A percentile compares a stretch with the other conserved stretches of the same genome.
Evolutionary conservation across 768 basidiomycete genomes (phyloP).

Genomic region (Podaxis pistillaris): DNA sequence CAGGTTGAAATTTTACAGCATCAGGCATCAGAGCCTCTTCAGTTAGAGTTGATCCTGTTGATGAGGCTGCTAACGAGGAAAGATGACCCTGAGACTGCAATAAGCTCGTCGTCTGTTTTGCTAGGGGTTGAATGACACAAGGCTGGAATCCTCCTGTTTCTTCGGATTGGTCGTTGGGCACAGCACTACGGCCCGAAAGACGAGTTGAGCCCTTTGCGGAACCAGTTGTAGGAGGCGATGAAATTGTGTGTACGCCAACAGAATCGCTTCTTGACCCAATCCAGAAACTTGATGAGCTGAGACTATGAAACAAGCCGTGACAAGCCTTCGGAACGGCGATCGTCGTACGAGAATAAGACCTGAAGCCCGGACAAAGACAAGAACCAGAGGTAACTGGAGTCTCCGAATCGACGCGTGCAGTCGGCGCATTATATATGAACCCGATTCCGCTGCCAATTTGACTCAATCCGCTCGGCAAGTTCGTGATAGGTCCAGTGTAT

Average conservation of each 20-base stretch:
- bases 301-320: conserved; percentile 21
- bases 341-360: conserved; percentile 12
- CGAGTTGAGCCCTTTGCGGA: neutral
- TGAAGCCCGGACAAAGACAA: conserved; percentile 8
- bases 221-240: neutral
- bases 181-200: neutral
- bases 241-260: neutral
- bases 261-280: conserved; percentile 10
- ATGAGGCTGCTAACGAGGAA: conserved; percentile 1
- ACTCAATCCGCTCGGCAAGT: conserved; percentile 45
- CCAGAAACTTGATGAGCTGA: conserved; percentile 19
- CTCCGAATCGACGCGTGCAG: conserved; percentile 11
- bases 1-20: neutral
- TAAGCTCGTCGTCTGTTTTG: neutral
- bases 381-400: neutral
- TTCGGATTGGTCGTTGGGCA: neutral
- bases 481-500: conserved; percentile 25
- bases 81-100: neutral
- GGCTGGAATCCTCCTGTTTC: neutral
- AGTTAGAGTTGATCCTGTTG: neutral
- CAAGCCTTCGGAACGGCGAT: conserved; percentile 20
- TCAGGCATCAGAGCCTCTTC: neutral
- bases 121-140: neutral
- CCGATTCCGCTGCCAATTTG: conserved; percentile 54
- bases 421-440: conserved; percentile 39